phyloP scores from a whole-genome alignment of 441 rosid species.

The Adansonia madagascariensis region DNA sequence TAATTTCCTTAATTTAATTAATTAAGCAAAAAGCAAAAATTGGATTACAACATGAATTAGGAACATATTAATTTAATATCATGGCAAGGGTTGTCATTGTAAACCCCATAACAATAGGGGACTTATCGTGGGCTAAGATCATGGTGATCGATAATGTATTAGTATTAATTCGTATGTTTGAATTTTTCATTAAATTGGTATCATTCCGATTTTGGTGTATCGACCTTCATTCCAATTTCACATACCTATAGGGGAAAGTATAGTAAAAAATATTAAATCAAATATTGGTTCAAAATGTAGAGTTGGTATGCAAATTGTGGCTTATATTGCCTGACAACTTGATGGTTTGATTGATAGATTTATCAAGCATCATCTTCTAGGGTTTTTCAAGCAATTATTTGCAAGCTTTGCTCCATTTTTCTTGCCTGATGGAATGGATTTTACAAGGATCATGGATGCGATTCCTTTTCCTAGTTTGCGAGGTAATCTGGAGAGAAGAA shows the following conservation, averaged over 20 bases:
- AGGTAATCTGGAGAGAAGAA: slow-evolving; percentile 42
- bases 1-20: too few species aligned
- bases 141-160: too few species aligned
- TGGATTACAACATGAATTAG: too few species aligned
- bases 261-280: background rate
- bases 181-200: too few species aligned
- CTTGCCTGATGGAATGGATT: slow-evolving; percentile 46
- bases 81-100: too few species aligned
- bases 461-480: slow-evolving; percentile 46
- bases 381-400: slow-evolving; percentile 25
- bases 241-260: background rate
- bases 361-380: slow-evolving; percentile 3
- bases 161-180: too few species aligned
- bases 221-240: background rate
- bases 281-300: background rate
- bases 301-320: background rate
- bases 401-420: slow-evolving; percentile 35
- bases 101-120: too few species aligned
- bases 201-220: too few species aligned
- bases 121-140: too few species aligned
- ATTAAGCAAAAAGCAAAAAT: too few species aligned
- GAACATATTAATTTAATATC: too few species aligned
- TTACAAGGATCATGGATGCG: slow-evolving; percentile 46
- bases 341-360: slow-evolving; percentile 6
- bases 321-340: background rate